Evolutionary conservation across 306 rosid species (phyloP).

Genomic region (Ormosia emarginata): DNA sequence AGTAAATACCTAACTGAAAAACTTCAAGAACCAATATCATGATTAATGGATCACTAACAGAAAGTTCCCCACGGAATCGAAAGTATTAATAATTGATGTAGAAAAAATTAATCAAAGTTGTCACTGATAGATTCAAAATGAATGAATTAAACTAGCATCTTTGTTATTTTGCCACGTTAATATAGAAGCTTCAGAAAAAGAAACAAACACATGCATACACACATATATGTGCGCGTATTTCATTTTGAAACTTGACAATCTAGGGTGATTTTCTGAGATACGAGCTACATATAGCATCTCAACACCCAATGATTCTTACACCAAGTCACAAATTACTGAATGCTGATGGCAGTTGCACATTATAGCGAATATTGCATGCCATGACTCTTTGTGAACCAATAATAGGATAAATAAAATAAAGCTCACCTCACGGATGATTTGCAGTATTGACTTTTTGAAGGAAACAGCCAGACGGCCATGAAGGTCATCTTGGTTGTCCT

Average conservation of each 20-base stretch:
- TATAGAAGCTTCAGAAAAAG: background rate
- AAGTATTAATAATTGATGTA: background rate
- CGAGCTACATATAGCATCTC: no score
- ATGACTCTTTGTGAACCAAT: background rate
- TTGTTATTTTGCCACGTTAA: background rate
- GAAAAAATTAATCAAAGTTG: background rate
- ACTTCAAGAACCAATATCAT: background rate
- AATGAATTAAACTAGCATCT: background rate
- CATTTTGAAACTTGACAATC: background rate
- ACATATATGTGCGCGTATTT: background rate
- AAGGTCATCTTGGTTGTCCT: slow-evolving; percentile 22
- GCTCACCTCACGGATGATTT: slow-evolving; percentile 28
- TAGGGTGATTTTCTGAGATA: no score
- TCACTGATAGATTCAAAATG: background rate
- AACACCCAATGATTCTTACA: background rate
- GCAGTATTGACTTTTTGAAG: slow-evolving; percentile 22
- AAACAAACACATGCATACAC: background rate
- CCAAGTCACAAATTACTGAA: background rate
- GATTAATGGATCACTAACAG: background rate
- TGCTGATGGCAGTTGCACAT: background rate
- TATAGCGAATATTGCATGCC: background rate
- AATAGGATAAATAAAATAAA: background rate
- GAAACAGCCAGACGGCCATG: background rate
- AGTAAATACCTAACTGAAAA: background rate
- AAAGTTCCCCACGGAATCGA: background rate